These are phyloP conservation scores for Syncephalastrum monosporum DNA, from an alignment of 371 early-diverging fungal species.

Conservation along the genomic window DNA sequence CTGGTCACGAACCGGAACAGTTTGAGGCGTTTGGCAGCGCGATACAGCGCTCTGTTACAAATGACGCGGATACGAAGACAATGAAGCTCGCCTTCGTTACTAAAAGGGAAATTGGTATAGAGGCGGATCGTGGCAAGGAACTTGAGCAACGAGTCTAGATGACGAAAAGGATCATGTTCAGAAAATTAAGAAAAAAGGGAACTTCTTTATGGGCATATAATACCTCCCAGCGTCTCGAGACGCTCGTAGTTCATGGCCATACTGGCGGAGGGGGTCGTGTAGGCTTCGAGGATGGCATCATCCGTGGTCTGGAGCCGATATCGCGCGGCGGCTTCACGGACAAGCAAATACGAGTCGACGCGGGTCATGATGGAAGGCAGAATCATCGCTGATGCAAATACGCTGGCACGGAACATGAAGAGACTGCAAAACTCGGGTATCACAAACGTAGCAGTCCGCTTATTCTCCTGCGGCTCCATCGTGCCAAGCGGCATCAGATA, in stretches of 20 bases:
- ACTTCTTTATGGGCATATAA: neutral
- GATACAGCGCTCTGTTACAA: slow-evolving; percentile 72
- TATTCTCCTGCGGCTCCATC: slow-evolving; percentile 21
- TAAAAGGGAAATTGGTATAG: slow-evolving; percentile 73
- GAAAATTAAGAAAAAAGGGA: neutral
- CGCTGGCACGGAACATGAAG: slow-evolving; percentile 52
- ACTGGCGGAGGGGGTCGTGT: slow-evolving; percentile 72
- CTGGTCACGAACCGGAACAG: slow-evolving; percentile 57
- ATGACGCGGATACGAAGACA: slow-evolving; percentile 69
- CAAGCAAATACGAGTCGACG: slow-evolving; percentile 61
- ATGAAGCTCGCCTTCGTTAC: slow-evolving; percentile 83
- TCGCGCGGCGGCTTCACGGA: slow-evolving; percentile 50
- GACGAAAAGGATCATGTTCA: neutral
- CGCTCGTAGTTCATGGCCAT: slow-evolving; percentile 87
- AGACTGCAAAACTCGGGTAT: slow-evolving; percentile 58
- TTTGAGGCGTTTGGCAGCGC: slow-evolving; percentile 58
- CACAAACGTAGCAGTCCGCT: slow-evolving; percentile 35
- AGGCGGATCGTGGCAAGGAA: slow-evolving; percentile 75
- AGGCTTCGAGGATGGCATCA: slow-evolving; percentile 65
- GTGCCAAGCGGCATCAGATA: slow-evolving; percentile 43
- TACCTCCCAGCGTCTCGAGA: slow-evolving; percentile 87
- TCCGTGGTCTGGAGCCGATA: slow-evolving; percentile 44
- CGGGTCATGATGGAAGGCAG: slow-evolving; percentile 71
- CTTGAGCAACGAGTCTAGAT: slow-evolving; percentile 87
- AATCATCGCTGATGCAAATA: slow-evolving; percentile 53